Percentiles rank a stretch among this genome's conserved stretches.
Conservation (phyloP, 768 basidiomycete species). For the Suillus paluster region DNA sequence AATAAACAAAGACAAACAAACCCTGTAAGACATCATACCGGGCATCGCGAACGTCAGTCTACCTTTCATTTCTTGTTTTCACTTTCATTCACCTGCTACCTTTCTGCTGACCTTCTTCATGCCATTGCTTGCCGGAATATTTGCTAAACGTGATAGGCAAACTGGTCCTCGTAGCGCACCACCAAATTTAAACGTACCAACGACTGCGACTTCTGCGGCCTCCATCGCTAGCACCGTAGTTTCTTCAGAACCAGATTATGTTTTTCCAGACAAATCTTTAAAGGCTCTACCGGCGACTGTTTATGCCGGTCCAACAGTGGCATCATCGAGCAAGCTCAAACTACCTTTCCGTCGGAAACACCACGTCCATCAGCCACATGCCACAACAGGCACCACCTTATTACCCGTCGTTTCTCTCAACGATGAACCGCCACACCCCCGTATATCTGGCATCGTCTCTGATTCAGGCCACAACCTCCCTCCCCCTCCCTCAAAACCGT, state of each 20-base stretch:
- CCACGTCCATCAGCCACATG: slow-evolving; percentile 21
- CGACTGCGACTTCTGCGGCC: slow-evolving; percentile 17
- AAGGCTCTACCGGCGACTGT: slow-evolving; percentile 8
- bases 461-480: slow-evolving; percentile 49
- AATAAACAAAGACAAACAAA: background rate
- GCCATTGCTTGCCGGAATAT: slow-evolving; percentile 35
- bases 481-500: slow-evolving; percentile 66
- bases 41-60: slow-evolving; percentile 3
- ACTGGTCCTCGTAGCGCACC: slow-evolving; percentile 8
- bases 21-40: background rate
- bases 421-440: slow-evolving; percentile 34
- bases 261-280: slow-evolving; percentile 28
- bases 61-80: slow-evolving; percentile 19
- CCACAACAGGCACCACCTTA: slow-evolving; percentile 8
- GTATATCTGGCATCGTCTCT: slow-evolving; percentile 44
- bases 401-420: slow-evolving; percentile 21
- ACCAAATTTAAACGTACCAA: background rate
- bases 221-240: slow-evolving; percentile 21
- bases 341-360: slow-evolving; percentile 49
- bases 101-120: slow-evolving; percentile 21
- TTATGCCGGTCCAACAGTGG: slow-evolving; percentile 28
- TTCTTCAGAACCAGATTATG: slow-evolving; percentile 38
- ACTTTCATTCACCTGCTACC: slow-evolving; percentile 13
- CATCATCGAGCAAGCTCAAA: slow-evolving; percentile 49
- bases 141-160: slow-evolving; percentile 28